Conservation (phyloP, 1,139 yeast species). For the Diutina neorugosa region DNA sequence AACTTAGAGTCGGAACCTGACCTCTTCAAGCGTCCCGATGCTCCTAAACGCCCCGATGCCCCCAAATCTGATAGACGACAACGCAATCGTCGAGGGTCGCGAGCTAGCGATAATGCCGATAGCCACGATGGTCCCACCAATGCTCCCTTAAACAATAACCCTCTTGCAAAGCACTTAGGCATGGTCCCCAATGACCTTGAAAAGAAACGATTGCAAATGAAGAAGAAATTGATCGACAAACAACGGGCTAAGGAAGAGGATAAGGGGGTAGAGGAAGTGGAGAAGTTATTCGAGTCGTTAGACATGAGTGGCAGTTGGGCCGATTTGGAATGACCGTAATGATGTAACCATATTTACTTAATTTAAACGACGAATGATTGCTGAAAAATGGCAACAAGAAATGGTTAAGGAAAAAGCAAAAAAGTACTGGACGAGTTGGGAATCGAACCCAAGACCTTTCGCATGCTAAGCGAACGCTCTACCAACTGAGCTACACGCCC, state of each 20-base stretch:
- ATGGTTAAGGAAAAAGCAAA: no score
- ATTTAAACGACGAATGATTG: neutral
- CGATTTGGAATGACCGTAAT: neutral
- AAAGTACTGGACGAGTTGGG: neutral
- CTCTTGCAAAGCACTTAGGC: neutral
- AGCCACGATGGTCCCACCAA: neutral
- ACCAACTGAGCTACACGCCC: neutral
- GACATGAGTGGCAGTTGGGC: slow-evolving; percentile 4
- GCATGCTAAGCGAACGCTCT: neutral
- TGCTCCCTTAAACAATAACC: neutral
- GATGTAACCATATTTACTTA: neutral
- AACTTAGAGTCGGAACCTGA: neutral
- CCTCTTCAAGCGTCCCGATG: neutral
- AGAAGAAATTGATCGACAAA: neutral
- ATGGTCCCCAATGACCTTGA: neutral
- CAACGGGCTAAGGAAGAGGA: neutral
- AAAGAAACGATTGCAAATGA: neutral
- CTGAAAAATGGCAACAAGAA: no score
- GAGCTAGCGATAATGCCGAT: neutral
- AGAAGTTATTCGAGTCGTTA: neutral
- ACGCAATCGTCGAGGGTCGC: neutral
- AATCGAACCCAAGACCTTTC: neutral
- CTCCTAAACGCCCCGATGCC: neutral
- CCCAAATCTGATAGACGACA: neutral
- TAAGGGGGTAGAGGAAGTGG: neutral